Percentiles rank a stretch among this genome's conserved stretches.
Evolutionary conservation across 495 filamentous ascomycete species (phyloP).

Genomic region (Penicillium silybi): DNA sequence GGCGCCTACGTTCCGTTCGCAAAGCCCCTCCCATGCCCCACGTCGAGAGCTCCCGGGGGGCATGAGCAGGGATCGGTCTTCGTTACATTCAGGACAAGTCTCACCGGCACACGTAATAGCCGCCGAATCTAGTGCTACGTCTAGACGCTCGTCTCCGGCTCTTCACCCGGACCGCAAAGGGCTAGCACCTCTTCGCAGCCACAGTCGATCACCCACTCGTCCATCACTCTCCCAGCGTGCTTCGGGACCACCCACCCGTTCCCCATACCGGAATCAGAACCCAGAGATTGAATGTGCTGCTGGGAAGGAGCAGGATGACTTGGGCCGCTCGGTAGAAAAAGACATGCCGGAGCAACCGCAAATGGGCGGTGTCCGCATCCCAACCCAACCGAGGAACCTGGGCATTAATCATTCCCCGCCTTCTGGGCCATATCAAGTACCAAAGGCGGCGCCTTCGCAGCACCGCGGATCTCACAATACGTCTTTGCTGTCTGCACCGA

Average conservation of each 20-base stretch:
- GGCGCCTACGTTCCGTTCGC: background rate
- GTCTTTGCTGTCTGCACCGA: slow-evolving; percentile 56
- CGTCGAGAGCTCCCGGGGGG: slow-evolving; percentile 9
- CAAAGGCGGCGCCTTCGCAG: slow-evolving; percentile 43
- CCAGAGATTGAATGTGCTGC: background rate
- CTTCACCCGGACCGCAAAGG: slow-evolving; percentile 21
- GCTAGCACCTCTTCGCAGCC: slow-evolving; percentile 5
- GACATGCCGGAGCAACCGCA: slow-evolving; percentile 1
- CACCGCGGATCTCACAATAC: slow-evolving; percentile 43
- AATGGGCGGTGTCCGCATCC: slow-evolving; percentile 14
- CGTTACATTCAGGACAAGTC: slow-evolving; percentile 8
- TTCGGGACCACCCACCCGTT: slow-evolving; percentile 5
- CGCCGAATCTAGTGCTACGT: slow-evolving; percentile 20
- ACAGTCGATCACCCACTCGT: slow-evolving; percentile 20
- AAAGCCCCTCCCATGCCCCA: slow-evolving; percentile 10
- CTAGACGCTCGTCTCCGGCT: slow-evolving; percentile 29
- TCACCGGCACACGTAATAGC: slow-evolving; percentile 22
- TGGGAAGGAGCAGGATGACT: background rate
- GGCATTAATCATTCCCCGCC: slow-evolving; percentile 37
- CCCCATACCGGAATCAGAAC: slow-evolving; percentile 10
- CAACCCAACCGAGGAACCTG: slow-evolving; percentile 36
- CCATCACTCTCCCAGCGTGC: slow-evolving; percentile 7
- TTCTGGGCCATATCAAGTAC: slow-evolving; percentile 44
- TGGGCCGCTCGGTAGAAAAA: background rate
- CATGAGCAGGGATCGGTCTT: slow-evolving; percentile 4